phyloP scores from a whole-genome alignment of 768 basidiomycete genomes.

The Pholiota conissans region DNA sequence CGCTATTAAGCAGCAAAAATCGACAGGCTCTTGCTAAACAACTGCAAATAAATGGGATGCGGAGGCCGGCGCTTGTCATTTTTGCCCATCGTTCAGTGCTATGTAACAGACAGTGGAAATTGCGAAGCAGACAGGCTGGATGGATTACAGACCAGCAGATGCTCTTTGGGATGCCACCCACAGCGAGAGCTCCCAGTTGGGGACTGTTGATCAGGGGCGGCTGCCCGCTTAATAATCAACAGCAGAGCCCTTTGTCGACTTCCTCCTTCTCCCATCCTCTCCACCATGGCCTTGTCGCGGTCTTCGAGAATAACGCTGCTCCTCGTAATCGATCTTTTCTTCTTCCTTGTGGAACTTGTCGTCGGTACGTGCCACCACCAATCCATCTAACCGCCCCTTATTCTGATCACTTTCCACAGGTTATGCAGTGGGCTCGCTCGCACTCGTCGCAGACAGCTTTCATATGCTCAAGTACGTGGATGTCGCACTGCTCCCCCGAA shows the following conservation, averaged over 20 bases:
- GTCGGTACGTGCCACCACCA: conserved; percentile 49
- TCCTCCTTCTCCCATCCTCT: conserved; percentile 2
- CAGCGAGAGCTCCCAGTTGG: not conserved
- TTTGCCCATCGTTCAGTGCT: not conserved
- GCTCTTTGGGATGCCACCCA: not conserved
- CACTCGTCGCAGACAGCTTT: conserved; percentile 94
- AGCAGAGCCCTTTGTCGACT: not conserved
- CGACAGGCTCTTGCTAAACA: conserved; percentile 29
- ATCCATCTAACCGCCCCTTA: not conserved
- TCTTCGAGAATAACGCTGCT: conserved; percentile 74
- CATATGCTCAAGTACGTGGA: conserved; percentile 93
- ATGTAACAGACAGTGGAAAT: not conserved
- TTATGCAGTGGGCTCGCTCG: conserved; percentile 94
- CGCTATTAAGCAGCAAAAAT: too few species aligned
- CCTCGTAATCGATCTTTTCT: conserved; percentile 80
- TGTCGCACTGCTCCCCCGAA: not conserved
- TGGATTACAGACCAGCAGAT: not conserved
- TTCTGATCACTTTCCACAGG: conserved; percentile 43
- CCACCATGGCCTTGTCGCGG: conserved; percentile 54
- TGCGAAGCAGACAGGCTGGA: not conserved
- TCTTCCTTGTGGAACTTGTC: conserved; percentile 86
- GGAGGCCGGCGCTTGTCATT: not conserved
- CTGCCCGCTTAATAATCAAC: not conserved
- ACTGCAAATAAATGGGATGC: conserved; percentile 22
- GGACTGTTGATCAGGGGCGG: not conserved